A percentile compares a stretch with the other conserved stretches of the same genome.
Evolutionary conservation across 331 rosid species (phyloP).

Genomic region (Rosa hybrid): DNA sequence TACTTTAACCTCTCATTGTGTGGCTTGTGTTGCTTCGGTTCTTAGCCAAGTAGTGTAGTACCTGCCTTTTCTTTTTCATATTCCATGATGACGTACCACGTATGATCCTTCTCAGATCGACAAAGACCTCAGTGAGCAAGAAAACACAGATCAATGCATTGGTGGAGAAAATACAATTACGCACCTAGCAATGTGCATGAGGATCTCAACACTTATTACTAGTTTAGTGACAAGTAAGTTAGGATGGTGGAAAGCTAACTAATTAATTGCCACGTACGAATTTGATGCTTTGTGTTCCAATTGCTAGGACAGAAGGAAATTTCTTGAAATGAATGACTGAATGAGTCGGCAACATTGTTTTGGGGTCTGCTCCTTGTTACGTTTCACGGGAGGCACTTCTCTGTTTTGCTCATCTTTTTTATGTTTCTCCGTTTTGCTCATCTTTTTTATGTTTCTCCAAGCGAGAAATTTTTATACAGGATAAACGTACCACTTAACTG

Average conservation of each 20-base stretch:
- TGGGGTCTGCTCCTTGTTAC: background rate
- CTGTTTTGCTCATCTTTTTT: background rate
- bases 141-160: background rate
- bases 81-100: background rate
- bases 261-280: background rate
- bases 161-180: background rate
- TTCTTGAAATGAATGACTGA: background rate
- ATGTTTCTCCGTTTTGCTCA: background rate
- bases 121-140: background rate
- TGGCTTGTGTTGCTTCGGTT: background rate
- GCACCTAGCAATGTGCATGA: background rate
- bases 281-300: background rate
- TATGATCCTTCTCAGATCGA: background rate
- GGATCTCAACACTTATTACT: background rate
- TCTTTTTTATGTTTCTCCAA: background rate
- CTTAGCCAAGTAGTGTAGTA: background rate
- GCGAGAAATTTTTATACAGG: too few species aligned
- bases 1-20: background rate
- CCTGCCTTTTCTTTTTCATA: background rate
- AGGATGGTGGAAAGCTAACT: background rate
- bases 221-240: background rate
- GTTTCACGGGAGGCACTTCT: background rate
- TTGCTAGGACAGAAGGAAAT: background rate
- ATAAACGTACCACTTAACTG: too few species aligned
- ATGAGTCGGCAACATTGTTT: background rate